Base-by-base conservation (phyloP, 495 filamentous ascomycete species). In the Pseudotulostoma volvatum region DNA sequence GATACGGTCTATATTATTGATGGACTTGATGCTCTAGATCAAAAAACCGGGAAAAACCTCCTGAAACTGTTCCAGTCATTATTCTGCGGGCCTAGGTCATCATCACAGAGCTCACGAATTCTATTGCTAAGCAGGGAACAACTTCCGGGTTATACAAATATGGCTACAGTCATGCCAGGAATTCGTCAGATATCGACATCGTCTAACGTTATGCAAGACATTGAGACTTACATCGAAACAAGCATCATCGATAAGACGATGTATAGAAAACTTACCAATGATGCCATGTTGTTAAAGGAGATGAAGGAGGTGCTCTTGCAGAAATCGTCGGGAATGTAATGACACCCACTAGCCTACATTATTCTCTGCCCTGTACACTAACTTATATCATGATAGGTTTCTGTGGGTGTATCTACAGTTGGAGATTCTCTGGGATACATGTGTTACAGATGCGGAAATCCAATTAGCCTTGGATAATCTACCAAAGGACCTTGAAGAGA, bases 351-450 rank as follows among this genome's bases (percentile, higher is more conserved):
- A 28, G 11, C 11, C 11, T 28, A 28, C 11, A 11, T 5, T 11
- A 33, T 16, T 37, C 17, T 37, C 35, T 20, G 17, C n/a, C 7
- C 4, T 53, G 9, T 47, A 53, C 15, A 49, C 47, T 14, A 31
- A 52, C 4, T 55, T 47, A 45, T 36, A 49, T 13, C 40, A 18
- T 48, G 51, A 34, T 32, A 31, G 34, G 13, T 33, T 39, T 9
- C n/a, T 45, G 2, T 57, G 51, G 54, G 51, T 53, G 3, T 48
- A 39, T 36, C 45, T 54, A 2, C 51, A 54, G 33, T 7, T 57
- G n/a, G 54, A 57, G 19, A 51, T 50, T 18, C 36, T 57, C 3
- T 57, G 54, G 51, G 42, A 50, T 16, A 46, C 42, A 18, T 55
- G 52, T 37, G 23, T 34, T 18, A 50, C 51, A 5, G 51, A 54